These are phyloP conservation scores for Apiotrichum gracile DNA, from an alignment of 1,284 basidiomycete species.

Conservation along the genomic window DNA sequence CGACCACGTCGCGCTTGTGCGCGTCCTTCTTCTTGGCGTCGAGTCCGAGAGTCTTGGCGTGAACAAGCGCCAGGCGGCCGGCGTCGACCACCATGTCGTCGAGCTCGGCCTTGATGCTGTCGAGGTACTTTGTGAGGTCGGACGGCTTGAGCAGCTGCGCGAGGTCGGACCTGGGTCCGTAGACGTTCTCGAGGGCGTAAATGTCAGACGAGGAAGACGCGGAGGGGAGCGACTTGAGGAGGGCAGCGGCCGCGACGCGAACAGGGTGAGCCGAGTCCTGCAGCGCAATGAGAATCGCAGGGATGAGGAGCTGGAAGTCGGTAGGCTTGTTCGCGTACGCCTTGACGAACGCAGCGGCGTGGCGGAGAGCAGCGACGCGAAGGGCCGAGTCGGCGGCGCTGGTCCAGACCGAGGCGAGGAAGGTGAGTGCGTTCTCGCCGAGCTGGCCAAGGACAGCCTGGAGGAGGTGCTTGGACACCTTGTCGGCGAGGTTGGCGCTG, in stretches of 20 bases:
- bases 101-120: constrained; percentile 53
- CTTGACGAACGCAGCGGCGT: constrained; percentile 58
- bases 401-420: constrained; percentile 69
- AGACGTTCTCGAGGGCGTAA: constrained; percentile 77
- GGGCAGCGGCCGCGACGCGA: constrained; percentile 61
- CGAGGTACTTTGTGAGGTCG: constrained; percentile 65
- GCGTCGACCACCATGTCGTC: constrained; percentile 68
- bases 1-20: constrained; percentile 70
- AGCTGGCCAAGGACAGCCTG: constrained; percentile 63
- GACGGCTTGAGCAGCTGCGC: constrained; percentile 73
- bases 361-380: constrained; percentile 69
- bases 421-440: constrained; percentile 66
- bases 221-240: constrained; percentile 49
- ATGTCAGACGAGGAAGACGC: constrained; percentile 50
- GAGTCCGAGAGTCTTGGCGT: constrained; percentile 43
- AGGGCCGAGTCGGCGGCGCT: constrained; percentile 29
- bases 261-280: constrained; percentile 53
- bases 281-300: constrained; percentile 65
- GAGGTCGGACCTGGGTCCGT: constrained; percentile 61
- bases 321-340: constrained; percentile 46
- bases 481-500: constrained; percentile 46
- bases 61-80: constrained; percentile 58
- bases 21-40: constrained; percentile 48
- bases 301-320: constrained; percentile 82
- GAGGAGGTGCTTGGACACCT: constrained; percentile 57